Conservation (phyloP, 129 eudicot genomes). For the Centaurea solstitialis region DNA sequence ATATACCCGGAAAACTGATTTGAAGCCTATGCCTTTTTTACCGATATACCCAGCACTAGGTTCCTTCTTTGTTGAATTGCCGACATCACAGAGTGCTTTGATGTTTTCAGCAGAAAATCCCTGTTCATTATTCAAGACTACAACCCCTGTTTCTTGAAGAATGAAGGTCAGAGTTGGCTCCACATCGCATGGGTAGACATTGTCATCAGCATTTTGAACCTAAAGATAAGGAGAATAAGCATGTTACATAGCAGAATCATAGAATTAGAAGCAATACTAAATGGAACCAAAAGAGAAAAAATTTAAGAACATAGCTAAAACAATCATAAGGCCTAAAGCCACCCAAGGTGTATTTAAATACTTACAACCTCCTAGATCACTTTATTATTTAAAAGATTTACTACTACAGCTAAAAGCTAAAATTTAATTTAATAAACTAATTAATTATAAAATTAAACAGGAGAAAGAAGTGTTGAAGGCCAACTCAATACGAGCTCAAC, state of each 20-base stretch:
- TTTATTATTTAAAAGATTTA: not conserved
- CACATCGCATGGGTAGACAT: constrained; percentile 61
- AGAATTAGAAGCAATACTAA: not conserved
- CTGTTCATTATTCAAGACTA: constrained; percentile 76
- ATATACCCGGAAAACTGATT: constrained; percentile 94
- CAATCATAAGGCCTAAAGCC: not conserved
- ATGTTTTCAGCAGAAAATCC: constrained; percentile 82
- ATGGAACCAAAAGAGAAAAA: not conserved
- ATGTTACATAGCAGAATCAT: constrained; percentile 3
- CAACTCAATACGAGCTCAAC: too few relatives aligned
- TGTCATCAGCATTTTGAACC: constrained; percentile 99
- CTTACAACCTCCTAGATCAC: not conserved
- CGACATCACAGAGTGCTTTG: constrained; percentile 97
- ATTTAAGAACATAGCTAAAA: not conserved
- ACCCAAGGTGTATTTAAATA: not conserved
- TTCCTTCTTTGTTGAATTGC: constrained; percentile 90
- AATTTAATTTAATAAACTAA: not conserved
- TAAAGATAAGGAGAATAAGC: constrained; percentile 18
- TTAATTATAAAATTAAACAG: not conserved
- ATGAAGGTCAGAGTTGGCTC: constrained; percentile 87
- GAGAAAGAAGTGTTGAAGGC: not conserved
- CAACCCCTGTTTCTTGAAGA: constrained; percentile 65
- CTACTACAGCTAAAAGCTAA: not conserved
- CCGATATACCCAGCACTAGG: constrained; percentile 87
- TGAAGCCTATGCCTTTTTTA: constrained; percentile 98